Base-by-base conservation (phyloP, 140 eudicot species). In the Cichorium intybus region DNA sequence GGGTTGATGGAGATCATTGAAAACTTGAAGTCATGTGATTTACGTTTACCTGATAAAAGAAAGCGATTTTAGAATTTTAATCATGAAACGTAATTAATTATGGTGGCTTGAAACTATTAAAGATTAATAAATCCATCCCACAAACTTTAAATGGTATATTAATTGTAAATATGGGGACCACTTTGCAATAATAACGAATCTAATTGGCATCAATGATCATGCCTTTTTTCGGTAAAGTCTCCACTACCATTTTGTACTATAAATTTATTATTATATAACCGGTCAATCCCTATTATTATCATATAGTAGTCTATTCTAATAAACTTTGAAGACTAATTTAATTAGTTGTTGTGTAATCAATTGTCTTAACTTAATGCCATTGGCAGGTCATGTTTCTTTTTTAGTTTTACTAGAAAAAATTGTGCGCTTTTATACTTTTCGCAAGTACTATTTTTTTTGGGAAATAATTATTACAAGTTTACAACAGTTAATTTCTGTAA, bases 121-220 rank as follows among this genome's bases (percentile, higher is more conserved):
- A 6, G 16, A 47, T 23, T 53, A 24, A 12, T 48, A 48, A n/a
- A n/a, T n/a, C 1, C 49, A 14, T 15, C 18, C 24, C 23, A 17
- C 41, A 56, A 56, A 31, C 24, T 24, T 28, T 26, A 27, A 56
- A 56, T 56, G 62, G 62, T 6, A 56, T 56, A 55, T 54, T 10
- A 24, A 23, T 24, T 54, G 34, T 11, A 23, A 7, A 23, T 27
- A 6, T 24, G 34, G 31, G 62, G 62, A 6, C 62, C 62, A 31
- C 62, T 27, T 56, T 27, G 23, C 62, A 56, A 56, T 56, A 56
- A 56, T 56, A 27, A 56, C 20, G n/a, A 10, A 9, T 55, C 6
- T 55, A 55, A 55, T 55, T 55, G 60, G 60, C 33, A 17, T 37
- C 22, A 9, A n/a, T 26, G 60, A 55, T 54, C 24, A 54, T 23